A percentile compares a stretch with the other conserved stretches of the same genome.
phyloP scores from a whole-genome alignment of 441 rosid genomes.

The Pelargonium australe region DNA sequence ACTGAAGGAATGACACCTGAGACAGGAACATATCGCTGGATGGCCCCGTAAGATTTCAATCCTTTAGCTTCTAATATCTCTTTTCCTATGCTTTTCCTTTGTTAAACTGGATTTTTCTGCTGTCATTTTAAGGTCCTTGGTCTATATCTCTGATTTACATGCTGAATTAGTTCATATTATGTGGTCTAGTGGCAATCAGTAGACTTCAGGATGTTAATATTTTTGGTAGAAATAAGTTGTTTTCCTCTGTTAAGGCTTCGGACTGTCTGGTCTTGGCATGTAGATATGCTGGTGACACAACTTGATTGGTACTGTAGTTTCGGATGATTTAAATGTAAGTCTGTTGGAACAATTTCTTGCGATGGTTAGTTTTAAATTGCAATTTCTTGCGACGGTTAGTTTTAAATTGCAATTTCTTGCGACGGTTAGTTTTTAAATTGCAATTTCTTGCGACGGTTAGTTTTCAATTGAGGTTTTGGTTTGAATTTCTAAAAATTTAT shows the following conservation, averaged over 20 bases:
- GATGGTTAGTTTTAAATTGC: not conserved
- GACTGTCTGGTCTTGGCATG: not conserved
- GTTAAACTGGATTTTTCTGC: not conserved
- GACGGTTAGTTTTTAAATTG: not conserved
- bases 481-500: not conserved
- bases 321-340: not conserved
- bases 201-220: not conserved
- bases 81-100: not conserved
- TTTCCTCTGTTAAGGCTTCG: not conserved
- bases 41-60: conserved; percentile 45
- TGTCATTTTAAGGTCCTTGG: not conserved
- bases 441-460: too few species aligned
- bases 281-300: conserved; percentile 2
- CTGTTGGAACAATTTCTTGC: not conserved
- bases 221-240: not conserved
- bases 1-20: conserved; percentile 44
- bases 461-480: too few species aligned
- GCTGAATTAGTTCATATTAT: too few species aligned
- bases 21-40: conserved; percentile 52
- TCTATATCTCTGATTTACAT: conserved; percentile 6
- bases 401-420: not conserved
- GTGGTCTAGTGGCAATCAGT: not conserved
- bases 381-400: not conserved
- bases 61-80: not conserved
- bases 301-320: not conserved